These are phyloP conservation scores for Agrostemma githago DNA, from an alignment of 148 eudicot genomes.

Conservation along the genomic window DNA sequence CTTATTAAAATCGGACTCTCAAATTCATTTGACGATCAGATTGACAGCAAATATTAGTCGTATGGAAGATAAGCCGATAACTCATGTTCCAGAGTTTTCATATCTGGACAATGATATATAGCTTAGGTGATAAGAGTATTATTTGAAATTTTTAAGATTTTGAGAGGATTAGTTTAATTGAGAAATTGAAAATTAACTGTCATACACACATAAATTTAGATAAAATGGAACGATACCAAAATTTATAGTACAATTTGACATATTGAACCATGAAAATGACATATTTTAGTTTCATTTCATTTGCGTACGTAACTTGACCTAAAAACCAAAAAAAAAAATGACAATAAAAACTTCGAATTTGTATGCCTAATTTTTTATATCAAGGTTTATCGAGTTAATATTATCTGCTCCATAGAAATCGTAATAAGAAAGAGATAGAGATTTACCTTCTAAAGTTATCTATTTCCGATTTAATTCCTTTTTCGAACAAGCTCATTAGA, in stretches of 20 bases:
- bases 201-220: not conserved
- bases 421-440: not conserved
- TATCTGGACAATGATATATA: not conserved
- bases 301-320: not conserved
- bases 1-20: too few species aligned
- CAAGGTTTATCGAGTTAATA: too few species aligned
- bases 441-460: constrained; percentile 42
- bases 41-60: too few species aligned
- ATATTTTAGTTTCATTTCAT: not conserved
- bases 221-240: not conserved
- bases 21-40: too few species aligned
- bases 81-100: not conserved
- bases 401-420: too few species aligned
- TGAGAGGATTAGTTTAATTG: not conserved
- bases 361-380: too few species aligned
- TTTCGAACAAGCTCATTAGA: constrained; percentile 56
- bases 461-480: constrained; percentile 41
- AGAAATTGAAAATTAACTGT: not conserved
- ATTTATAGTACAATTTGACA: not conserved
- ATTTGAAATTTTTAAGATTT: not conserved
- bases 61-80: too few species aligned
- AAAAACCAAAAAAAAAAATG: not conserved
- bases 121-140: too few species aligned
- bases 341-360: too few species aligned
- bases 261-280: not conserved